Base-by-base conservation (phyloP, 2,329 filamentous ascomycete genomes). In the Trichophyton benhamiae region DNA sequence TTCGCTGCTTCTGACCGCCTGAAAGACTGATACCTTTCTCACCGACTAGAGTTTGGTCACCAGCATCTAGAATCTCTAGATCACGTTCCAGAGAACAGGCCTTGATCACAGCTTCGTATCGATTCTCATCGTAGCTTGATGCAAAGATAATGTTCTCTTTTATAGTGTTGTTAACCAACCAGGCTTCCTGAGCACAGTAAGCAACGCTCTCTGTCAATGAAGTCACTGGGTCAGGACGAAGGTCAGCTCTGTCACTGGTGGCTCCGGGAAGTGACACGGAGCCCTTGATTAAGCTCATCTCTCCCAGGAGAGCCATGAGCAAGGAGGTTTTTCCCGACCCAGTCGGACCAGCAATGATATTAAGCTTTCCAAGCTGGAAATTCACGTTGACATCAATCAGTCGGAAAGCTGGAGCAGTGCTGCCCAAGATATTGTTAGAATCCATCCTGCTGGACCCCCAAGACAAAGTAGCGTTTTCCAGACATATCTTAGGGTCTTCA, bases 1-100 rank as follows among this genome's bases (percentile, higher is more conserved):
- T 97, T 62, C 94, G 87, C 74, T 99, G 94, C 76, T 97, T 97
- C 75, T 99, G 94, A 5, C 94, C 94, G 65, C 94, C 94, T 5
- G 94, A 99, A 13, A 99, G 83, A 15, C 92, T 92, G 64, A 99
- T 96, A 38, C 94, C 94, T 75, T 97, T 99, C 72, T 99, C 94
- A 59, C 94, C 94, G 36, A 99, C 94, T 22, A 96, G 78, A 0
- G 94, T 97, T 73, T 95, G 85, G 71, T 99, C 94, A 46, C 94
- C 94, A 63, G 87, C 85, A 72, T 96, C 91, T 1, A 99, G 83
- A 48, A 97, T 96, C 65, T 95, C 85, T 13, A 99, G 80, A 72
- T 99, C 94, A 60, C 89, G 87, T 72, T 96, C 88, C 61, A 99
- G 77, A 2, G 91, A 92, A 74, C 94, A 99, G 42, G 92, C 91